Evolutionary conservation across 1,139 yeast species (phyloP).

Genomic region (Citeromyces hawaiiensis): DNA sequence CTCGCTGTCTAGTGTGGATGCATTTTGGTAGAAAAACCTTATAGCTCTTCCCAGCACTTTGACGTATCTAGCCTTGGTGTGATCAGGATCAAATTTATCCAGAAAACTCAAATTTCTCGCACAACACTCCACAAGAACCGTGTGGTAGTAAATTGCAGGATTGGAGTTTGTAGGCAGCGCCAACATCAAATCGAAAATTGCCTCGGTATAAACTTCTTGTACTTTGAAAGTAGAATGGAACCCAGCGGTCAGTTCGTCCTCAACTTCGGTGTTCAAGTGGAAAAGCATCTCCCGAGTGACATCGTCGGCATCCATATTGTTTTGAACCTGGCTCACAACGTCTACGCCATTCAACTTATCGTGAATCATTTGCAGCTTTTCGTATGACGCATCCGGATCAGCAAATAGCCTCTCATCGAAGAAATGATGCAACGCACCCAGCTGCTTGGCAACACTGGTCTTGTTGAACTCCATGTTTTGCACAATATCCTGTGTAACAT

Average conservation of each 20-base stretch:
- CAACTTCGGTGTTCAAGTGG: conserved; percentile 18
- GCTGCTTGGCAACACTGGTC: conserved; percentile 75
- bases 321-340: conserved; percentile 16
- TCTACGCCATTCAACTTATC: conserved; percentile 21
- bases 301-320: conserved; percentile 16
- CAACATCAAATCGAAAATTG: conserved; percentile 66
- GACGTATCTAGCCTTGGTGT: conserved; percentile 70
- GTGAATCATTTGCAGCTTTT: conserved; percentile 33
- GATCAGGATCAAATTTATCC: conserved; percentile 7
- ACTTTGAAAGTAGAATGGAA: conserved; percentile 69
- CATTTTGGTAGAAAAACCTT: conserved; percentile 62
- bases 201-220: conserved; percentile 83
- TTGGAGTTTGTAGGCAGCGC: conserved; percentile 58
- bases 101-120: conserved; percentile 22
- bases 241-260: conserved; percentile 20
- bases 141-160: conserved; percentile 66
- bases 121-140: conserved; percentile 84
- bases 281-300: conserved; percentile 15
- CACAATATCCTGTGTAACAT: conserved; percentile 60
- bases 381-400: conserved; percentile 74
- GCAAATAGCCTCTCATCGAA: conserved; percentile 64
- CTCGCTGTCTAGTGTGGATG: conserved; percentile 64
- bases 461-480: conserved; percentile 81
- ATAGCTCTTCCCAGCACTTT: conserved; percentile 94
- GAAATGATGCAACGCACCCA: conserved; percentile 62